These are phyloP conservation scores for Angomonas deanei DNA, from an alignment of 208 protist genomes.

Conservation along the genomic window DNA sequence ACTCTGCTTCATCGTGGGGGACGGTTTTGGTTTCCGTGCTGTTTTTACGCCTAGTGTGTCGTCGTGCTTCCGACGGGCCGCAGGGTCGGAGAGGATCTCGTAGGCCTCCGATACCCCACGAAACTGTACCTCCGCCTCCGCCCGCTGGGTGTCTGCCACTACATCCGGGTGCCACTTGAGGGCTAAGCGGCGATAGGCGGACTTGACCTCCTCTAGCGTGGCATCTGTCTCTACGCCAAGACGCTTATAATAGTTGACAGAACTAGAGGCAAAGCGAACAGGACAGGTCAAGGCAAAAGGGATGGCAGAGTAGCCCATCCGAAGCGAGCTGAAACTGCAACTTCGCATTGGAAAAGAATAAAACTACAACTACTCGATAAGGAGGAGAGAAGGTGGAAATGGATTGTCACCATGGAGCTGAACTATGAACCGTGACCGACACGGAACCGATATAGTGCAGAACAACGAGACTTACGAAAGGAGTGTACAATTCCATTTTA, in stretches of 20 bases:
- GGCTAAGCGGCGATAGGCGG: conserved; percentile 74
- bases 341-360: conserved; percentile 7
- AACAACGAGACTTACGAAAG: too few species aligned
- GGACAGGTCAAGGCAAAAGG: background rate
- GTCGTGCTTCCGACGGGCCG: conserved; percentile 94
- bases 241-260: conserved; percentile 46
- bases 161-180: conserved; percentile 85
- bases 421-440: too few species aligned
- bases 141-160: conserved; percentile 40
- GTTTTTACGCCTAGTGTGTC: conserved; percentile 40
- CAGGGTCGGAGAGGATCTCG: conserved; percentile 92
- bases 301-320: too few species aligned
- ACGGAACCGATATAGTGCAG: too few species aligned
- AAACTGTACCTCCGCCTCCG: conserved; percentile 71
- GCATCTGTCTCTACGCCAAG: conserved; percentile 61
- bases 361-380: conserved; percentile 14
- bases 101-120: conserved; percentile 92
- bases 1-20: background rate
- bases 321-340: background rate
- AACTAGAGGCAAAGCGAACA: background rate
- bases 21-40: background rate
- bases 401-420: too few species aligned
- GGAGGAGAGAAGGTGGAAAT: background rate
- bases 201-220: conserved; percentile 81
- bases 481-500: background rate